Evolutionary conservation across 2,329 filamentous ascomycete genomes (phyloP).

Genomic region (Dothistroma septosporum): DNA sequence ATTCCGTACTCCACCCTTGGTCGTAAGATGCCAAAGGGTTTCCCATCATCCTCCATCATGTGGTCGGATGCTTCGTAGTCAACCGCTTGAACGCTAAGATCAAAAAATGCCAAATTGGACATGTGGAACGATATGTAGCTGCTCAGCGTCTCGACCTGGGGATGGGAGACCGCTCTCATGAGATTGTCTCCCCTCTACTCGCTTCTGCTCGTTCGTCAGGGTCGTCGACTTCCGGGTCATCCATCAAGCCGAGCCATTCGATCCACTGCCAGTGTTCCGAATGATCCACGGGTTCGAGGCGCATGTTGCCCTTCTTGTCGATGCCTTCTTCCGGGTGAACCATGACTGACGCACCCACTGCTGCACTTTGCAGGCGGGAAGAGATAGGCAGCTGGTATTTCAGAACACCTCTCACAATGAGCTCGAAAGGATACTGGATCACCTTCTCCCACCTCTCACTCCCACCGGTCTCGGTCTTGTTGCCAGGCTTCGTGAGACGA

Average conservation of each 20-base stretch:
- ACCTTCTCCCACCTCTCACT: slow-evolving; percentile 86
- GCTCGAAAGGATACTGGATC: slow-evolving; percentile 83
- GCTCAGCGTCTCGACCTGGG: slow-evolving; percentile 5
- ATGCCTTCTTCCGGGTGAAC: slow-evolving; percentile 40
- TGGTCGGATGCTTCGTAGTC: slow-evolving; percentile 4
- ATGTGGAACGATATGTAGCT: slow-evolving; percentile 18
- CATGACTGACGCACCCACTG: slow-evolving; percentile 41
- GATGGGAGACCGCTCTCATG: slow-evolving; percentile 7
- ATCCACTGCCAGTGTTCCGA: slow-evolving; percentile 33
- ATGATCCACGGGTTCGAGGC: slow-evolving; percentile 26
- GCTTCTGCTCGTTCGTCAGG: slow-evolving; percentile 1
- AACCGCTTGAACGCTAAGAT: slow-evolving; percentile 22
- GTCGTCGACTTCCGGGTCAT: slow-evolving; percentile 14
- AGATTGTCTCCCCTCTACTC: not conserved
- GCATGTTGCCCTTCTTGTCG: slow-evolving; percentile 29
- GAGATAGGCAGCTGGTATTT: slow-evolving; percentile 69
- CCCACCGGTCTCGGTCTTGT: slow-evolving; percentile 77
- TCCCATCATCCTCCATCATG: slow-evolving; percentile 4
- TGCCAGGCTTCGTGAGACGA: slow-evolving; percentile 76
- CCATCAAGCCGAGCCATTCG: slow-evolving; percentile 25
- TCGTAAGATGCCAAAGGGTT: slow-evolving; percentile 10
- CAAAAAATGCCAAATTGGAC: slow-evolving; percentile 15
- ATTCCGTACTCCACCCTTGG: not conserved
- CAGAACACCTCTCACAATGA: slow-evolving; percentile 85
- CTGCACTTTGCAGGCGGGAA: slow-evolving; percentile 51